Percentiles rank a stretch among this genome's conserved stretches.
phyloP scores from a whole-genome alignment of 768 basidiomycete genomes.

The Lactifluus subvellereus region DNA sequence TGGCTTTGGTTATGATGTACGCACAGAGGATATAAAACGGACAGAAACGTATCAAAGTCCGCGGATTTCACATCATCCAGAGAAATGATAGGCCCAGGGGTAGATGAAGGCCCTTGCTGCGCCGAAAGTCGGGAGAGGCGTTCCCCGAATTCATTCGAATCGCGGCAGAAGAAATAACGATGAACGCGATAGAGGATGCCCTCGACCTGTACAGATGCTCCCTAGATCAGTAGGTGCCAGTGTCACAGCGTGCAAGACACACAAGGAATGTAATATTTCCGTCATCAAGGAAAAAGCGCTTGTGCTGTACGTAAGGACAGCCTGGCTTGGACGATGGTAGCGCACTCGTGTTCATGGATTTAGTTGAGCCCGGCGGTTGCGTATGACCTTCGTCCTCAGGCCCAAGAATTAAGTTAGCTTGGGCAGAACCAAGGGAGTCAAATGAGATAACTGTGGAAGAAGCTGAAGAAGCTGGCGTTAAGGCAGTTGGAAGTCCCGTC shows the following conservation, averaged over 20 bases:
- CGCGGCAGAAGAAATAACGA: conserved; percentile 18
- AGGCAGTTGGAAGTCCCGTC: neutral
- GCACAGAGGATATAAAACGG: conserved; percentile 18
- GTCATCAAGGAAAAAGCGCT: conserved; percentile 13
- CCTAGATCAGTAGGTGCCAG: neutral
- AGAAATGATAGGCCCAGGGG: neutral
- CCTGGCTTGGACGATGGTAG: neutral
- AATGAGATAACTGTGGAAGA: conserved; percentile 2
- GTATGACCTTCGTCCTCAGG: neutral
- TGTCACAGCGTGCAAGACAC: neutral
- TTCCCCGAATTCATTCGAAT: conserved; percentile 5
- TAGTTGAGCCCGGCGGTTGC: neutral
- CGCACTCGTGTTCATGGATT: neutral
- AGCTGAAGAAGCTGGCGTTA: neutral
- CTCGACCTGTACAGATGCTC: neutral
- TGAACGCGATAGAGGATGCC: conserved; percentile 14
- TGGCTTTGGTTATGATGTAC: neutral
- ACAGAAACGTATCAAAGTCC: conserved; percentile 19
- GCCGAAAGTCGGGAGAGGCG: neutral
- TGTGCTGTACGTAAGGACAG: neutral
- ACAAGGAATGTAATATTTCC: conserved; percentile 16
- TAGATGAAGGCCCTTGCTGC: neutral
- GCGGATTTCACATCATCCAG: conserved; percentile 6
- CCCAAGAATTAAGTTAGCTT: neutral
- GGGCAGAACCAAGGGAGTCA: neutral